A percentile compares a stretch with the other conserved stretches of the same genome.
Evolutionary conservation across 1,139 yeast species (phyloP).

Genomic region (Protomyces pachydermus): DNA sequence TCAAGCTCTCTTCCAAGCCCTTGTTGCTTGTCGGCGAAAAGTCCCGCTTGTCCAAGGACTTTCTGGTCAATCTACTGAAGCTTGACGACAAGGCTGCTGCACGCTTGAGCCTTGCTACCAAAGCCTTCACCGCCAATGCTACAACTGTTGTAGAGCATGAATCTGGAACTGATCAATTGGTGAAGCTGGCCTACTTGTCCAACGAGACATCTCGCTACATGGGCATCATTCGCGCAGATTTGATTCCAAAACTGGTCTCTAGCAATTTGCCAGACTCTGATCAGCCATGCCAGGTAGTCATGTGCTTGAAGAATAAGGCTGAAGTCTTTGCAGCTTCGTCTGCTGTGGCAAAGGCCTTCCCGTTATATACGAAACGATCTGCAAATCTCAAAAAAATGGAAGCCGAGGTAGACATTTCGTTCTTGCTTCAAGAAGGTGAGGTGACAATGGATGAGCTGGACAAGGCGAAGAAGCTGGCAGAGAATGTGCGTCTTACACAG

Average conservation of each 20-base stretch:
- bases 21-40: conserved; percentile 11
- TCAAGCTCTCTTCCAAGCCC: conserved; percentile 3
- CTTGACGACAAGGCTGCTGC: neutral
- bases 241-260: neutral
- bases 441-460: neutral
- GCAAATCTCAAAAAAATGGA: neutral
- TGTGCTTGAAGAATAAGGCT: conserved; percentile 3
- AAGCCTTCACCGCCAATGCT: conserved; percentile 7
- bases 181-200: conserved; percentile 4
- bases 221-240: conserved; percentile 4
- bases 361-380: conserved; percentile 1
- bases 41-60: conserved; percentile 8
- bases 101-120: conserved; percentile 4
- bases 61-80: conserved; percentile 1
- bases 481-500: conserved; percentile 4
- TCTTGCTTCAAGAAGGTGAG: conserved; percentile 1
- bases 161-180: neutral
- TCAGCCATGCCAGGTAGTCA: conserved; percentile 9
- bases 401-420: conserved; percentile 1
- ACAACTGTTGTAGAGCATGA: conserved; percentile 1
- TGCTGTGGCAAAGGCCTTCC: conserved; percentile 17
- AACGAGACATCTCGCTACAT: conserved; percentile 5
- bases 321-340: conserved; percentile 12
- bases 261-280: neutral
- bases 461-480: neutral